Percentiles rank a stretch among this genome's conserved stretches.
phyloP scores from a whole-genome alignment of 192 early-diverging fungal species.

The Coemansia pectinata region DNA sequence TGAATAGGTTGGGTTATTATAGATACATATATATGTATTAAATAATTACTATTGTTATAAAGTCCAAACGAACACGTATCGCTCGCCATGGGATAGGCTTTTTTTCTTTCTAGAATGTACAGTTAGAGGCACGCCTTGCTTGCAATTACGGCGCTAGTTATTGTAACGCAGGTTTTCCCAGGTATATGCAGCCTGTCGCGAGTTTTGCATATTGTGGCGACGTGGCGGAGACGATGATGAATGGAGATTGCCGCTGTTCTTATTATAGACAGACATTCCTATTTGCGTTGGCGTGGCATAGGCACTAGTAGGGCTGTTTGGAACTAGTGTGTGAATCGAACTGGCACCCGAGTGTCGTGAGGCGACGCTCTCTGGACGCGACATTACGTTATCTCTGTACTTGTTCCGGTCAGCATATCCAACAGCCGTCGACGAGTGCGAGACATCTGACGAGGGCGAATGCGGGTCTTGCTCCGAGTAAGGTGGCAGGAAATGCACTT shows the following conservation, averaged over 20 bases:
- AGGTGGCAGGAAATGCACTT: slow-evolving; percentile 1
- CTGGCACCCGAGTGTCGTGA: slow-evolving; percentile 13
- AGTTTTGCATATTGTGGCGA: background rate
- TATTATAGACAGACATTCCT: background rate
- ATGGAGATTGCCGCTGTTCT: background rate
- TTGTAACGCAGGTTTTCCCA: slow-evolving; percentile 32
- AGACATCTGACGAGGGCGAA: background rate
- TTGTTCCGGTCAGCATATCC: background rate
- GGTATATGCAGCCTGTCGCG: slow-evolving; percentile 12
- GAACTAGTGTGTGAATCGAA: slow-evolving; percentile 5
- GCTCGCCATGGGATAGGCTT: no score
- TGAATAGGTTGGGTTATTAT: slow-evolving; percentile 13
- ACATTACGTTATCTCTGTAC: background rate
- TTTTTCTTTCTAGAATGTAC: background rate
- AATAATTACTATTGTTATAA: background rate
- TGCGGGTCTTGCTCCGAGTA: slow-evolving; percentile 2
- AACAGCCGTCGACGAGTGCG: background rate
- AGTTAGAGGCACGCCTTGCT: background rate
- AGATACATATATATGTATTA: background rate
- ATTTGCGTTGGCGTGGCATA: background rate
- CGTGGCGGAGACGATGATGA: slow-evolving; percentile 1
- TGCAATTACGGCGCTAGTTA: background rate
- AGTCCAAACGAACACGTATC: background rate
- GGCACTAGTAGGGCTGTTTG: slow-evolving; percentile 5
- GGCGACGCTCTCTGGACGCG: slow-evolving; percentile 11